Conservation (phyloP, 2,329 filamentous ascomycete genomes). For the Stagonosporopsis vannaccii region DNA sequence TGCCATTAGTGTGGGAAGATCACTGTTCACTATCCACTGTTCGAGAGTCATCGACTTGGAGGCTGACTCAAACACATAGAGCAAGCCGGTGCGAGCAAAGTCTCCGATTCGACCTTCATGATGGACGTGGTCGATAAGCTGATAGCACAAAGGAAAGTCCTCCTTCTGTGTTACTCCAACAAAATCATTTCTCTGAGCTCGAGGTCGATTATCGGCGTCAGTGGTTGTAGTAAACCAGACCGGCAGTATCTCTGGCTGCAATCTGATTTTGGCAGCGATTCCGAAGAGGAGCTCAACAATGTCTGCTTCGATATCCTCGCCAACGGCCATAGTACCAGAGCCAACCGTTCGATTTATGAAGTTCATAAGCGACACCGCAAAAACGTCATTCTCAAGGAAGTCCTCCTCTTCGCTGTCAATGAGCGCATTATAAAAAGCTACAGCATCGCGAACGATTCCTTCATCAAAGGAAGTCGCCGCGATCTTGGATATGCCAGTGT, state of each 20-base stretch:
- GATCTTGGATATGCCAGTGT: slow-evolving; percentile 87
- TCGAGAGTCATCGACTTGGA: slow-evolving; percentile 83
- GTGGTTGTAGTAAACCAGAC: slow-evolving; percentile 78
- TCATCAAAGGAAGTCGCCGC: slow-evolving; percentile 85
- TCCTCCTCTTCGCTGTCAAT: slow-evolving; percentile 97
- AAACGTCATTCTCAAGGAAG: slow-evolving; percentile 84
- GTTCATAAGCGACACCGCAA: slow-evolving; percentile 86
- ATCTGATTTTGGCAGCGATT: slow-evolving; percentile 92
- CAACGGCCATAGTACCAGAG: slow-evolving; percentile 74
- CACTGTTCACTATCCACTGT: slow-evolving; percentile 96
- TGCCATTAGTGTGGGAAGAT: slow-evolving; percentile 95
- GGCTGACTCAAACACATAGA: slow-evolving; percentile 95
- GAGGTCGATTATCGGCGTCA: slow-evolving; percentile 49
- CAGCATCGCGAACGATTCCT: slow-evolving; percentile 82
- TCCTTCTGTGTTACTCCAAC: slow-evolving; percentile 84
- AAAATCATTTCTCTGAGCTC: slow-evolving; percentile 71
- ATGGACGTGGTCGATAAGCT: slow-evolving; percentile 95
- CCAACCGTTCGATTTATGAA: slow-evolving; percentile 81
- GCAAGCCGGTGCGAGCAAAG: slow-evolving; percentile 89
- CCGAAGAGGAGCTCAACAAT: slow-evolving; percentile 95
- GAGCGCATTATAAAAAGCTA: slow-evolving; percentile 86
- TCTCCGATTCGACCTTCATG: slow-evolving; percentile 94
- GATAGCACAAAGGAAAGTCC: slow-evolving; percentile 94
- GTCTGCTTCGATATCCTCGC: slow-evolving; percentile 82
- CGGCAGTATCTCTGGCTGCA: slow-evolving; percentile 84